Evolutionary conservation across 2,329 filamentous ascomycete genomes (phyloP).

Genomic region (Ophiosphaerella narmari): DNA sequence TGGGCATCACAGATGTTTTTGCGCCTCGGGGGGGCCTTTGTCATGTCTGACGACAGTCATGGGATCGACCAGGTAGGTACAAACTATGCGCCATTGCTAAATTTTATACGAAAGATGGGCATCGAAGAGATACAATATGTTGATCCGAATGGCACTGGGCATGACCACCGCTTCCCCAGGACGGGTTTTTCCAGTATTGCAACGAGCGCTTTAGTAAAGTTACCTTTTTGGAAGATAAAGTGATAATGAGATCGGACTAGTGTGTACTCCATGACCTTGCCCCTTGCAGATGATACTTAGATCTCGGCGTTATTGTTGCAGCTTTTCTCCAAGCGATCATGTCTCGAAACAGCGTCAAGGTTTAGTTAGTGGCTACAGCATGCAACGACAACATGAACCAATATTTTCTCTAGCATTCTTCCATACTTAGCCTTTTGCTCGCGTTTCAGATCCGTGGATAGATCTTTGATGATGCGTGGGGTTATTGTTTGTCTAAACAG

Average conservation of each 20-base stretch:
- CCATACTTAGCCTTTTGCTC: not conserved
- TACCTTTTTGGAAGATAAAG: slow-evolving; percentile 36
- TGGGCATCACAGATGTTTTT: slow-evolving; percentile 66
- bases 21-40: slow-evolving; percentile 76
- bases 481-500: slow-evolving; percentile 19
- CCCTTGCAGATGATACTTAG: not conserved
- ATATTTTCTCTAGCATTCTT: not conserved
- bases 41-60: slow-evolving; percentile 94
- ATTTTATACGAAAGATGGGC: slow-evolving; percentile 70
- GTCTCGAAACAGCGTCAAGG: slow-evolving; percentile 1
- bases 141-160: slow-evolving; percentile 25
- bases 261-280: not conserved
- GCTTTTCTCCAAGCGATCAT: slow-evolving; percentile 9
- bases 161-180: slow-evolving; percentile 41
- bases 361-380: slow-evolving; percentile 12
- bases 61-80: slow-evolving; percentile 84
- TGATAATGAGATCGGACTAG: slow-evolving; percentile 9
- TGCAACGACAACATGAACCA: slow-evolving; percentile 7
- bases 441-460: not conserved
- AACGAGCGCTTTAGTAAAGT: slow-evolving; percentile 30
- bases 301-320: slow-evolving; percentile 6
- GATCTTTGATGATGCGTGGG: slow-evolving; percentile 4
- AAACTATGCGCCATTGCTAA: slow-evolving; percentile 74
- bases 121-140: slow-evolving; percentile 61
- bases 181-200: slow-evolving; percentile 42